Base-by-base conservation (phyloP, 2,329 filamentous ascomycete species). In the Orbilia oligospora region DNA sequence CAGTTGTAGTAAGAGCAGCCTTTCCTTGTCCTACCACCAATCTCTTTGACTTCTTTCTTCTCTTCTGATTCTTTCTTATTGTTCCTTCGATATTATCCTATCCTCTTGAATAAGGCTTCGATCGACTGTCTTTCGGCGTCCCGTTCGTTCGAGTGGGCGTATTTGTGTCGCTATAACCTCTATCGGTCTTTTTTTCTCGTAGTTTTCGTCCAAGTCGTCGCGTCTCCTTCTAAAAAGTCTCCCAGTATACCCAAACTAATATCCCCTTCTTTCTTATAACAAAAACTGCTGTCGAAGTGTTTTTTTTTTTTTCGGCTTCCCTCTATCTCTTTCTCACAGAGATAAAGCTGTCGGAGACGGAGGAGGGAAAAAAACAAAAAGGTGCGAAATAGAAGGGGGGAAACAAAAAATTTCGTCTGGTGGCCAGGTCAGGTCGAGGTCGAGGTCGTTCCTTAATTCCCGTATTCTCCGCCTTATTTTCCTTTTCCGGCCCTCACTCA, bases 391-490 rank as follows among this genome's bases (percentile, higher is more conserved):
- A 30, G 27, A n/a, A n/a, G n/a, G n/a, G n/a, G n/a, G n/a, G n/a
- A n/a, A n/a, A n/a, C n/a, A n/a, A n/a, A n/a, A n/a, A n/a, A n/a
- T n/a, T n/a, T n/a, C n/a, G n/a, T n/a, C n/a, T 30, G 27, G 27
- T 71, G 67, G 53, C 38, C n/a, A n/a, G n/a, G n/a, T n/a, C n/a
- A n/a, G n/a, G 44, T 46, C 12, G 14, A 1, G 12, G 38, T 41
- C n/a, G 18, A 18, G 38, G 33, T 58, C 53, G 48, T 73, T 67
- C 51, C 71, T 68, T 75, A 75, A 68, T 75, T 75, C 71, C 71
- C 63, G 71, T 75, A 41, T 75, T 63, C 71, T 75, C 71, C 71
- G 71, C 71, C 71, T 69, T 68, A 64, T 75, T 75, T 75, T 75
- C 71, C 71, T 55, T 68, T 75, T 75, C 71, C 71, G 71, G 71